Base-by-base conservation (phyloP, 257 asterid species). In the Henckelia pumila region DNA sequence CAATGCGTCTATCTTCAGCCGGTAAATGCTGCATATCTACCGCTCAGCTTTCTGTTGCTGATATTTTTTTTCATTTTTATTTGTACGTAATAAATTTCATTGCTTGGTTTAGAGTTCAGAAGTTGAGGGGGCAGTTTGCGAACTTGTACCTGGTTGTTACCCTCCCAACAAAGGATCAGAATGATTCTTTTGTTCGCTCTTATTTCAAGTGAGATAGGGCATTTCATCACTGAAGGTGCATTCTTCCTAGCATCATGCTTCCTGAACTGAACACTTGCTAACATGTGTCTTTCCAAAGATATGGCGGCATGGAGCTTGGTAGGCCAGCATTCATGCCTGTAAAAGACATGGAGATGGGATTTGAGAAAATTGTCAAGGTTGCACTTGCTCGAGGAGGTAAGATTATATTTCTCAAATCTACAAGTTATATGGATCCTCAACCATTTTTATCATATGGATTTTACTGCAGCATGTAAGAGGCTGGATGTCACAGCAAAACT, bases 341-440 rank as follows among this genome's bases (percentile, higher is more conserved):
- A 55, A 80, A 76, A 57, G 89, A 90, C 81, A 68, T 84, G 14
- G 97, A 91, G 80, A 94, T 91, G 99, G 96, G 96, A 56, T 88
- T 88, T 63, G 97, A 94, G 84, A 87, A 87, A 86, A 91, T 91
- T 57, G 91, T 88, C 50, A 94, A 87, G 77, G 75, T 94, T 50
- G 89, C 96, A 61, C 95, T 80, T 75, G 96, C 96, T 76, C 99
- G 89, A 58, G 95, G 97, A 76, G 92, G 99, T 94, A 84, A 78
- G 78, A 23, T 26, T 5, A 17, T 44, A 26, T 5, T 57, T 53
- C 19, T 68, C 56, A n/a, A 47, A 67, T 25, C 70, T 75, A 58
- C 25, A 8, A 9, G 0, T 68, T 40, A 60, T 14, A n/a, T 59
- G 57, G 67, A 63, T 58, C 49, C 57, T 53, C 50, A 56, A 61